These are phyloP conservation scores for Penicillium argentinense DNA, from an alignment of 495 filamentous ascomycete species.

Conservation along the genomic window DNA sequence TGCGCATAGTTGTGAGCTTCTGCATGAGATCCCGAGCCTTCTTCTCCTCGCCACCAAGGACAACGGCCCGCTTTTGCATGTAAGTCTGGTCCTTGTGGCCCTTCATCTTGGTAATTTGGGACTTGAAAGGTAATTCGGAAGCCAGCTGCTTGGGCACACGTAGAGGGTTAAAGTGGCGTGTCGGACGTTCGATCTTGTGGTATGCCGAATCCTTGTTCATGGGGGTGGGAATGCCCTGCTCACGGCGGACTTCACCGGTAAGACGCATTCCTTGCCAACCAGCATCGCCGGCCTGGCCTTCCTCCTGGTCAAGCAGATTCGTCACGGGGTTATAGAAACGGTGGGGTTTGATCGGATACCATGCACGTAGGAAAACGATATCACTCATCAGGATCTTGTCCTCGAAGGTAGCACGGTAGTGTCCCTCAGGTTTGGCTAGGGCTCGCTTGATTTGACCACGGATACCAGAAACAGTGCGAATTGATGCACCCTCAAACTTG, in stretches of 20 bases:
- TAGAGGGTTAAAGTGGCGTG: conserved; percentile 91
- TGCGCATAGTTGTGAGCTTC: conserved; percentile 86
- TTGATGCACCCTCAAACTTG: conserved; percentile 95
- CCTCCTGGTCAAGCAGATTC: conserved; percentile 67
- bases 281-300: conserved; percentile 33
- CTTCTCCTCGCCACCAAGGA: conserved; percentile 81
- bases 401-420: conserved; percentile 95
- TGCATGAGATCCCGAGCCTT: conserved; percentile 87
- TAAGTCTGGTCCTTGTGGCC: conserved; percentile 82
- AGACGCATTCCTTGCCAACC: conserved; percentile 87
- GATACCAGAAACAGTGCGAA: conserved; percentile 93
- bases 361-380: conserved; percentile 91
- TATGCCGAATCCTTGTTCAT: conserved; percentile 78
- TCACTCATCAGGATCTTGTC: conserved; percentile 97
- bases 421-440: conserved; percentile 85
- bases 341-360: conserved; percentile 93
- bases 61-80: conserved; percentile 89
- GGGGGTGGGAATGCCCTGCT: conserved; percentile 73
- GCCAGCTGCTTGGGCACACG: conserved; percentile 83
- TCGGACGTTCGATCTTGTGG: conserved; percentile 73
- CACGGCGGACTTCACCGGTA: conserved; percentile 88
- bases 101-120: conserved; percentile 81
- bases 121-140: conserved; percentile 86
- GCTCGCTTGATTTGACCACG: conserved; percentile 96
- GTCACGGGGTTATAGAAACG: conserved; percentile 97